Percentiles rank a stretch among this genome's conserved stretches.
Evolutionary conservation across 2,329 filamentous ascomycete genomes (phyloP).

Genomic region (Amesomyces nigricolor): DNA sequence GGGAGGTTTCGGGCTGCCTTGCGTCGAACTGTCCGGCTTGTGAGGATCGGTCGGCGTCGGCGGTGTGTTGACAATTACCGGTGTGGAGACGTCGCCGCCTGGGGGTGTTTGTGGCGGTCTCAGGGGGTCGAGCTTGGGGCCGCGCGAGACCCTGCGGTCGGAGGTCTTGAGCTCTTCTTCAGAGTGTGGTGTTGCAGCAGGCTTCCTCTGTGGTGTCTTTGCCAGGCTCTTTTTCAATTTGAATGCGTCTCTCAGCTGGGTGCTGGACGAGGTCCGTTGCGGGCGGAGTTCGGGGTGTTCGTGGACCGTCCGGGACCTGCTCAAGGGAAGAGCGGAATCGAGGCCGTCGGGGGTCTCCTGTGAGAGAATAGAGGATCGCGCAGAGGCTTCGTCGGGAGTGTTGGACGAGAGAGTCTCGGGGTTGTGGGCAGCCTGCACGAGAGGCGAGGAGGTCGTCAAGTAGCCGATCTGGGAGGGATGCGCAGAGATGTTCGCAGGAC

Average conservation of each 20-base stretch:
- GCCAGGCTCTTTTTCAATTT: constrained; percentile 46
- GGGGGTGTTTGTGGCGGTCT: constrained; percentile 45
- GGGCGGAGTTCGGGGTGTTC: constrained; percentile 39
- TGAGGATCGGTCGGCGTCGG: constrained; percentile 54
- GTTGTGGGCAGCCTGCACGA: constrained; percentile 54
- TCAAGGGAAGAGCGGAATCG: constrained; percentile 30
- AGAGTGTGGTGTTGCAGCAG: constrained; percentile 2
- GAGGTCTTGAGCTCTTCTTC: constrained; percentile 19
- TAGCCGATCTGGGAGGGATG: constrained; percentile 63
- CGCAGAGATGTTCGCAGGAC: constrained; percentile 48
- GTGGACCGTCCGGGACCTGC: constrained; percentile 35
- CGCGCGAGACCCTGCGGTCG: constrained; percentile 28
- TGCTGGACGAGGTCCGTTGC: constrained; percentile 60
- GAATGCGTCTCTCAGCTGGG: constrained; percentile 68
- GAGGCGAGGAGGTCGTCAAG: constrained; percentile 62
- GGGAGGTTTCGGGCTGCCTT: constrained; percentile 25
- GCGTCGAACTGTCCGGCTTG: constrained; percentile 23
- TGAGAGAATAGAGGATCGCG: constrained; percentile 37
- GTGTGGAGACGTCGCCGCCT: constrained; percentile 38
- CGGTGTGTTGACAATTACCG: constrained; percentile 59
- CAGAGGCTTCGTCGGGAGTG: constrained; percentile 26
- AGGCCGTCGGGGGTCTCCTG: constrained; percentile 30
- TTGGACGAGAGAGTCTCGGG: constrained; percentile 40
- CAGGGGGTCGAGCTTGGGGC: constrained; percentile 30
- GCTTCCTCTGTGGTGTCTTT: constrained; percentile 19